Percentiles rank a stretch among this genome's conserved stretches.
Conservation (phyloP, 768 basidiomycete species). For the Gyrodon lividus region DNA sequence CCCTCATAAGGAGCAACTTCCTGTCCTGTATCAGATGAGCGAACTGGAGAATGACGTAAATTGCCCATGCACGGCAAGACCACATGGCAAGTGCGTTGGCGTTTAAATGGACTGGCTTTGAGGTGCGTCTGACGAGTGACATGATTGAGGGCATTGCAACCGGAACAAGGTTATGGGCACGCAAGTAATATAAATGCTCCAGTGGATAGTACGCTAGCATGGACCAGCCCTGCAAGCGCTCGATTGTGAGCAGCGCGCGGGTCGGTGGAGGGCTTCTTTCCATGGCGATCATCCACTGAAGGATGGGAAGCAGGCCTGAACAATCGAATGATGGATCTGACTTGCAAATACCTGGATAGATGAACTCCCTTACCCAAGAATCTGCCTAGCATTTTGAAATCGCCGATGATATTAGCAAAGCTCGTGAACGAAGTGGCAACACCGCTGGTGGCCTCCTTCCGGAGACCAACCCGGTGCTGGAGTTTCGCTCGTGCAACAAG, state of each 20-base stretch:
- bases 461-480: conserved; percentile 62
- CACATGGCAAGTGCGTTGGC: conserved; percentile 53
- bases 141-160: conserved; percentile 46
- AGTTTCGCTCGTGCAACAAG: conserved; percentile 65
- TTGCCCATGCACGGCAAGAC: conserved; percentile 82
- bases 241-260: conserved; percentile 66
- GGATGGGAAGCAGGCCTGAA: conserved; percentile 70
- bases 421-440: conserved; percentile 52
- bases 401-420: conserved; percentile 54
- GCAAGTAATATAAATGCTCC: conserved; percentile 71
- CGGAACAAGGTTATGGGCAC: conserved; percentile 60
- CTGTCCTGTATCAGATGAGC: conserved; percentile 69
- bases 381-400: conserved; percentile 73
- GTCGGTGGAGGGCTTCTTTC: conserved; percentile 74
- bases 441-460: conserved; percentile 51
- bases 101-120: conserved; percentile 45
- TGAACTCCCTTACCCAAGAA: conserved; percentile 65
- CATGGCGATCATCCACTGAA: conserved; percentile 77
- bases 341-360: not conserved
- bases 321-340: not conserved
- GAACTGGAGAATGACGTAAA: conserved; percentile 76
- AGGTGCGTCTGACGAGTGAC: conserved; percentile 41
- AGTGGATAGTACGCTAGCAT: conserved; percentile 82
- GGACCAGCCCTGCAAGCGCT: conserved; percentile 69
- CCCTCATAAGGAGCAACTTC: conserved; percentile 52